Evolutionary conservation across 495 filamentous ascomycete genomes (phyloP).

Genomic region (Stereocaulon alpinum): DNA sequence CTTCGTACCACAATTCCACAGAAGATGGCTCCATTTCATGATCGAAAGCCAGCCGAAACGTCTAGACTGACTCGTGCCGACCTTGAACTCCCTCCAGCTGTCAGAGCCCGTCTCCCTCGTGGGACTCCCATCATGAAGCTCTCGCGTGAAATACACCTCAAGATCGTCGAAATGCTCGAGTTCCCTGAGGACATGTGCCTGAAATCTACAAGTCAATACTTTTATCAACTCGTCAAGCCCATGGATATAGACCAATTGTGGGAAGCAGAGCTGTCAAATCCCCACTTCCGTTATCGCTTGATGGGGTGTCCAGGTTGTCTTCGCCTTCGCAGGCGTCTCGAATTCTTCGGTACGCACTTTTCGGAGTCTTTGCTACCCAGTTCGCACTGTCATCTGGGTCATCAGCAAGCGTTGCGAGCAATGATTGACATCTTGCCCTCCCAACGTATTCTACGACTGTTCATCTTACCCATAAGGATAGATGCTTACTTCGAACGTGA

Average conservation of each 20-base stretch:
- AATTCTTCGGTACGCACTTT: not conserved
- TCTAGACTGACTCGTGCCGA: not conserved
- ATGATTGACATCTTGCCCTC: no score
- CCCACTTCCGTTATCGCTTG: not conserved
- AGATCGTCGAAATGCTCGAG: not conserved
- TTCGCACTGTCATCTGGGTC: no score
- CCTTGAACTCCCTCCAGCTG: not conserved
- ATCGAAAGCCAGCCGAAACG: no score
- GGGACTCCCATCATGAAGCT: not conserved
- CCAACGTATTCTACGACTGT: no score
- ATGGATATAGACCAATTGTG: not conserved
- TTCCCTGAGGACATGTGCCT: not conserved
- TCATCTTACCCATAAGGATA: no score
- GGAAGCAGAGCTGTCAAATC: not conserved
- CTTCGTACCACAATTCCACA: no score
- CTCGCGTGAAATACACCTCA: not conserved
- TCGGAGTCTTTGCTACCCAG: no score
- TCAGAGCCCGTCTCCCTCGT: not conserved
- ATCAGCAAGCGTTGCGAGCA: no score
- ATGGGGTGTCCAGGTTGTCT: not conserved
- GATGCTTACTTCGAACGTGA: no score
- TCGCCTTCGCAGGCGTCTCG: not conserved
- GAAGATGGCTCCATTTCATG: no score
- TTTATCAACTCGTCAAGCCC: not conserved
- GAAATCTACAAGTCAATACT: not conserved